A percentile compares a stretch with the other conserved stretches of the same genome.
Evolutionary conservation across 2,329 filamentous ascomycete genomes (phyloP).

Genomic region (Aspergillus candidus): DNA sequence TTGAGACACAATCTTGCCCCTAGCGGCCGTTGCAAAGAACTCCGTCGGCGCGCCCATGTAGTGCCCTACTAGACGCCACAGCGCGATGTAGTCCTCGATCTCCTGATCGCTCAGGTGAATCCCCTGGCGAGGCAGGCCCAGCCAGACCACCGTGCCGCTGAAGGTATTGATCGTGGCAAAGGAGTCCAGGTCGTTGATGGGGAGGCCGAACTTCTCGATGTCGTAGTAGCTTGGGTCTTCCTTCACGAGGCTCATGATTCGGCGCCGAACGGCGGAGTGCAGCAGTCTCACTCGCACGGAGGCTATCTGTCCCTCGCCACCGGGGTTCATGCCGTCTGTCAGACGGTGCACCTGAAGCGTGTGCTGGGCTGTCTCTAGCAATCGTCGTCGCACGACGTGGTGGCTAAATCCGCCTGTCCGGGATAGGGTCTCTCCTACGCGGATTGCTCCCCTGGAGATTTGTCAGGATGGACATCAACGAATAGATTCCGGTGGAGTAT

Average conservation of each 20-base stretch:
- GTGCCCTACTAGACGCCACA: constrained; percentile 69
- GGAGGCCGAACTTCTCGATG: constrained; percentile 53
- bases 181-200: constrained; percentile 69
- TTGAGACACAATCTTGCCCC: constrained; percentile 60
- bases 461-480: no score
- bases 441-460: constrained; percentile 50
- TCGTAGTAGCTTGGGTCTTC: constrained; percentile 58
- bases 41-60: constrained; percentile 62
- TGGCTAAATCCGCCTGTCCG: constrained; percentile 68
- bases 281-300: constrained; percentile 62
- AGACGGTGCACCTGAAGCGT: constrained; percentile 64
- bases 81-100: constrained; percentile 61
- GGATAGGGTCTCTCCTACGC: constrained; percentile 67
- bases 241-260: constrained; percentile 56
- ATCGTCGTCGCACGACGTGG: constrained; percentile 57
- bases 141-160: constrained; percentile 59
- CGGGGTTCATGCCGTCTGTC: constrained; percentile 59
- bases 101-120: constrained; percentile 59
- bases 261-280: constrained; percentile 60
- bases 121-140: constrained; percentile 65
- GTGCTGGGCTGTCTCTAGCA: constrained; percentile 69
- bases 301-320: constrained; percentile 58
- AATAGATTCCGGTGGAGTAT: no score
- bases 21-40: constrained; percentile 51
- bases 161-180: constrained; percentile 67